Evolutionary conservation across 257 asterid genomes (phyloP), one percentile per base, ranked within the genome.

Genomic region (Capsicum rhomboideum): DNA sequence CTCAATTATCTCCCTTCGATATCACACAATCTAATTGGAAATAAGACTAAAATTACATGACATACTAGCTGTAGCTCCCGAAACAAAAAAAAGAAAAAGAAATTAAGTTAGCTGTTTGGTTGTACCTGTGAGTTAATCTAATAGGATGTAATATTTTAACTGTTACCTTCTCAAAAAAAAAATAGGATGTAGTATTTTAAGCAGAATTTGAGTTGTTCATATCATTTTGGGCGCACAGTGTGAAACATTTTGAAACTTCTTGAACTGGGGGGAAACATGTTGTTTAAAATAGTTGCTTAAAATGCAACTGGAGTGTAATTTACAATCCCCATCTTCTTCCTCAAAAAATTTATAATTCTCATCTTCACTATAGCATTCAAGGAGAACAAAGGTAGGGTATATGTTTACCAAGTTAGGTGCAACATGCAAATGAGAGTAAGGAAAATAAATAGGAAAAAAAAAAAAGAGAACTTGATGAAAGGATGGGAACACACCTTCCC

Each of bases 401-500:
- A 26, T 74, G 56, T 6, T 72, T 21, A 74, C 78, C 78, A 69
- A 69, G 20, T 74, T 74, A 46, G 58, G 59, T 74, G 56, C 40
- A 37, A 49, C 81, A 49, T 26, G 49, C 61, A 49, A 75, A 75
- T 75, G 81, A 49, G 26, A 82, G 21, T 29, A 31, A 71, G 50
- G 49, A 17, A 66, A 37, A 34, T 44, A 14, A 26, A 78, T 52
- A 37, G n/a, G 61, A 34, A 34, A 67, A 29, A 13, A 29, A 11
- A 29, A 13, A 29, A 11, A 69, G 16, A 81, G 31, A 34, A 63
- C 28, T 31, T 82, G 71, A 67, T 80, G 0, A 83, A 79, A 81
- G 61, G 77, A 86, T 46, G 66, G 83, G 52, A 79, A 68, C 86
- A 82, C 69, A 96, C 99, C 99, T 97, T 97, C 63, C 99, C 99